phyloP scores from a whole-genome alignment of 2,329 filamentous ascomycete species.

The Pestalotiopsis sp. region DNA sequence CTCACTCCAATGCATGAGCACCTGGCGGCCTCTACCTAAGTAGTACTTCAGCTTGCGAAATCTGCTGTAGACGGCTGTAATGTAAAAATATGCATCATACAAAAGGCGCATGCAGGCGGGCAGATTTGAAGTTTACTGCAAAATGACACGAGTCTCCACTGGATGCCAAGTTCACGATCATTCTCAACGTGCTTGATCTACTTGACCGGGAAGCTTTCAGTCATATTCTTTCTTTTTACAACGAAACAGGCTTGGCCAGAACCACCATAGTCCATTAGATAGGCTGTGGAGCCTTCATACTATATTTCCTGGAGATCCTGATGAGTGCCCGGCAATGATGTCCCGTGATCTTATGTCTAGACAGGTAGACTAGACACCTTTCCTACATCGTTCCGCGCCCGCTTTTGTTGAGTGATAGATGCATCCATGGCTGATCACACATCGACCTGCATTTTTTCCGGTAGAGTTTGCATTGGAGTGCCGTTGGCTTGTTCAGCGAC shows the following conservation, averaged over 20 bases:
- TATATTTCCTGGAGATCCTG: background rate
- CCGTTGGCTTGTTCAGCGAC: background rate
- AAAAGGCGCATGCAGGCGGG: background rate
- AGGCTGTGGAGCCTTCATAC: conserved; percentile 1
- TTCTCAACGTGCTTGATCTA: background rate
- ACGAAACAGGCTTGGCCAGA: background rate
- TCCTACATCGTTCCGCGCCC: background rate
- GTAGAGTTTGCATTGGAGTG: background rate
- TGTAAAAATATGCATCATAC: too few species aligned
- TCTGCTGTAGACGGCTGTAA: too few species aligned
- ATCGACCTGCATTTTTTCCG: background rate
- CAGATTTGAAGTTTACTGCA: background rate
- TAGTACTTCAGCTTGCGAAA: too few species aligned
- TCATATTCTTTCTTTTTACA: background rate
- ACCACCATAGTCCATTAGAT: background rate
- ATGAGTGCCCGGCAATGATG: background rate
- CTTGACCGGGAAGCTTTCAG: background rate
- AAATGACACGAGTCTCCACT: background rate
- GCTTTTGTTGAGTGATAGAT: background rate
- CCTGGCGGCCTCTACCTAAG: background rate
- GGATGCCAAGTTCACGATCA: background rate
- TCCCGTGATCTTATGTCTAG: background rate
- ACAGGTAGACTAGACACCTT: background rate
- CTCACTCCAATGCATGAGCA: background rate
- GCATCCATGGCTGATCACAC: background rate